phyloP scores from a whole-genome alignment of 257 asterid genomes.

The Mitragyna speciosa region DNA sequence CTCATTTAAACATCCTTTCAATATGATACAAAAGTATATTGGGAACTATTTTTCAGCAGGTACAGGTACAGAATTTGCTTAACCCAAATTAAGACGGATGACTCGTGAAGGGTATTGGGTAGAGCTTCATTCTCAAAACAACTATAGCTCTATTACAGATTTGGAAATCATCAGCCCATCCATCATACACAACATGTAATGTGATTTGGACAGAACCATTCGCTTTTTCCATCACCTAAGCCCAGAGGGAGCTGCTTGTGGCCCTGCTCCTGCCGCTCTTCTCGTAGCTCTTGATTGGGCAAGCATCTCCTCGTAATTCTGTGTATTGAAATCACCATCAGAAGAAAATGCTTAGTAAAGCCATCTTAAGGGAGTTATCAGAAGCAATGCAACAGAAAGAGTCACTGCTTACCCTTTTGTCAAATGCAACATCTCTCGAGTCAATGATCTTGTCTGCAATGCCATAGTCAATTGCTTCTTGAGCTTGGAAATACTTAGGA shows the following conservation, averaged over 20 bases:
- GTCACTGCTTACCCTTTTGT: slow-evolving; percentile 61
- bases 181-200: not conserved
- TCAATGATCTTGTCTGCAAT: slow-evolving; percentile 77
- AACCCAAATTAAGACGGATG: not conserved
- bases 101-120: not conserved
- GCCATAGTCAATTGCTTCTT: slow-evolving; percentile 85
- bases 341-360: slow-evolving; percentile 5
- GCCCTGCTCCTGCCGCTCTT: slow-evolving; percentile 50
- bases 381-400: slow-evolving; percentile 4
- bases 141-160: not conserved
- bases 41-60: not conserved
- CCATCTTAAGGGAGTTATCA: not conserved
- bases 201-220: not conserved
- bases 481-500: slow-evolving; percentile 64
- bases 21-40: not conserved
- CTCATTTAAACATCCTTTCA: not conserved
- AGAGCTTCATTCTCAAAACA: not conserved
- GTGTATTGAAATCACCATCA: slow-evolving; percentile 17
- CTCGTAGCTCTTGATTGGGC: slow-evolving; percentile 70
- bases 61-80: not conserved
- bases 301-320: slow-evolving; percentile 71
- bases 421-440: slow-evolving; percentile 59
- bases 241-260: slow-evolving; percentile 70
- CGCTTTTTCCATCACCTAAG: slow-evolving; percentile 38
- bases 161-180: not conserved